phyloP scores from a whole-genome alignment of 495 filamentous ascomycete genomes.

The Penicillium salamii region DNA sequence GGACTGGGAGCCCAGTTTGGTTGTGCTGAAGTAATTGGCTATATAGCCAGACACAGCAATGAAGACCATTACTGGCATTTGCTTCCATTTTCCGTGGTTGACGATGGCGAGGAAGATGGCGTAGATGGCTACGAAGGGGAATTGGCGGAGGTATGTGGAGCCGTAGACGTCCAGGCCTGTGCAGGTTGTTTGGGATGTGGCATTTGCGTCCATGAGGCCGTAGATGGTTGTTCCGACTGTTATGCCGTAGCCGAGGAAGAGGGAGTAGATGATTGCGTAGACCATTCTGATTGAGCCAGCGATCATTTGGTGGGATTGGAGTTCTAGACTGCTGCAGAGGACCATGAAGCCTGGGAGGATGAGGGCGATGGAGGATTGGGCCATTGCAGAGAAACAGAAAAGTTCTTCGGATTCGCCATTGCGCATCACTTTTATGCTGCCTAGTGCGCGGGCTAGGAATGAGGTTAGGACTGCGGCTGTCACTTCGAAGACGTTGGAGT shows the following conservation, averaged over 20 bases:
- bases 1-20: slow-evolving; percentile 67
- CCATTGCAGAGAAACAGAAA: slow-evolving; percentile 91
- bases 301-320: slow-evolving; percentile 83
- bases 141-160: slow-evolving; percentile 45
- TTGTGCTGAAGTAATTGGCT: slow-evolving; percentile 77
- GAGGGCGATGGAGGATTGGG: slow-evolving; percentile 86
- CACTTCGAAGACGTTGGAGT: slow-evolving; percentile 88
- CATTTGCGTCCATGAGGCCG: slow-evolving; percentile 73
- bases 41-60: slow-evolving; percentile 80
- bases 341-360: slow-evolving; percentile 90
- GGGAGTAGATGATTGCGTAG: slow-evolving; percentile 89
- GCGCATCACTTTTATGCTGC: slow-evolving; percentile 55
- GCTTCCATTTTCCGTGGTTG: slow-evolving; percentile 89
- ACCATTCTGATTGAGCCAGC: slow-evolving; percentile 94
- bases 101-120: slow-evolving; percentile 77
- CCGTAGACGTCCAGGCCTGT: slow-evolving; percentile 48
- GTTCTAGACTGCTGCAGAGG: slow-evolving; percentile 77
- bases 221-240: slow-evolving; percentile 90
- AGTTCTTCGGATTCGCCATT: slow-evolving; percentile 53
- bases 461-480: slow-evolving; percentile 80
- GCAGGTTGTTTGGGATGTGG: slow-evolving; percentile 69
- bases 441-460: slow-evolving; percentile 82
- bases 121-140: slow-evolving; percentile 68
- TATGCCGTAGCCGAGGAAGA: slow-evolving; percentile 93
- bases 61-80: slow-evolving; percentile 79